Evolutionary conservation across 805 yeast genomes (phyloP).

Genomic region (Yarrowia sp.): DNA sequence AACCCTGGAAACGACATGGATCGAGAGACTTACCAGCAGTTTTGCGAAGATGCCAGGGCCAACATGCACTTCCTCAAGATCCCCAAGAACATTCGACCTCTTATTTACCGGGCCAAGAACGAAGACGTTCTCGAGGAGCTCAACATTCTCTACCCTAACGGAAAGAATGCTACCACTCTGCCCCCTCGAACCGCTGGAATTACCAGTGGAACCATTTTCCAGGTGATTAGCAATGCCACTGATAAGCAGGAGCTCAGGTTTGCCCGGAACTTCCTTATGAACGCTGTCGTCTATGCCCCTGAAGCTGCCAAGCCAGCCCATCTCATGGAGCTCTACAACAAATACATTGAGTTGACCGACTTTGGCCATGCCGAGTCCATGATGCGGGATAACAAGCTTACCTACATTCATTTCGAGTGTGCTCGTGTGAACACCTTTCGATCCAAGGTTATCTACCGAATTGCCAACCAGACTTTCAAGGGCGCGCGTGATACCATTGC

Average conservation of each 20-base stretch:
- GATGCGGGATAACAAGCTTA: not conserved
- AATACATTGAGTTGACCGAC: not conserved
- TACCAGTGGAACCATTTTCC: not conserved
- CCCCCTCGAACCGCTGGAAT: constrained; percentile 8
- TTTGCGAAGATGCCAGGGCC: not conserved
- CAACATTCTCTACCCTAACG: constrained; percentile 10
- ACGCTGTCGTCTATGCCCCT: constrained; percentile 13
- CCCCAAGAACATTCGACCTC: constrained; percentile 26
- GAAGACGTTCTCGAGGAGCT: constrained; percentile 14
- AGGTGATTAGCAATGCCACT: not conserved
- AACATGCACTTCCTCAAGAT: constrained; percentile 11
- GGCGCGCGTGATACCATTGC: not conserved
- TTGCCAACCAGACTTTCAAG: not conserved
- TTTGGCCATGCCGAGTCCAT: constrained; percentile 1
- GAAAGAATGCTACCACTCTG: not conserved
- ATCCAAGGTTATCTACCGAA: not conserved
- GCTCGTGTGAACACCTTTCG: constrained; percentile 16
- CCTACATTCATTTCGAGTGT: not conserved
- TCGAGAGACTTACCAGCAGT: not conserved
- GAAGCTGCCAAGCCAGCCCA: not conserved
- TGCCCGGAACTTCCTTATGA: not conserved
- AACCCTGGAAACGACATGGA: not conserved
- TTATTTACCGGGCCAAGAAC: constrained; percentile 16
- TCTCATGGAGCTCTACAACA: constrained; percentile 6
- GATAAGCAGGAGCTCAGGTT: not conserved